Conservation (phyloP, 495 filamentous ascomycete species). For the Aspergillus mulundensis region DNA sequence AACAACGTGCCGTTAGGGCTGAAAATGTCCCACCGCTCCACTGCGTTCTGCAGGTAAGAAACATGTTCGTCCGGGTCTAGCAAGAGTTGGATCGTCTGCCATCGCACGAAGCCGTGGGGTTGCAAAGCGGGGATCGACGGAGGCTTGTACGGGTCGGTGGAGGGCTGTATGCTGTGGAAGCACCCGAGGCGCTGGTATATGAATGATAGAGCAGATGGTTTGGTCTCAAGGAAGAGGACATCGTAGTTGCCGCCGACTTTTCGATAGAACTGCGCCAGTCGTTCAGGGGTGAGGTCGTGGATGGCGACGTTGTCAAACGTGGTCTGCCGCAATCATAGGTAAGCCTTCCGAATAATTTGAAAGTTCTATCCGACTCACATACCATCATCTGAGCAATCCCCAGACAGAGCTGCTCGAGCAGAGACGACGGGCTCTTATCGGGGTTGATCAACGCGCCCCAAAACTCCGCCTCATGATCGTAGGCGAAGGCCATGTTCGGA, state of each 20-base stretch:
- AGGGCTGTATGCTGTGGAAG: slow-evolving; percentile 71
- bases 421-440: slow-evolving; percentile 70
- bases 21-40: slow-evolving; percentile 67
- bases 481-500: slow-evolving; percentile 31
- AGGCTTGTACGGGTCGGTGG: slow-evolving; percentile 63
- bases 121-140: slow-evolving; percentile 82
- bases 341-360: background rate
- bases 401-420: slow-evolving; percentile 72
- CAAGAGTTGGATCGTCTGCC: slow-evolving; percentile 90
- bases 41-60: slow-evolving; percentile 75
- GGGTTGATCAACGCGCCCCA: slow-evolving; percentile 83
- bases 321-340: slow-evolving; percentile 24
- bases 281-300: slow-evolving; percentile 67
- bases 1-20: slow-evolving; percentile 74
- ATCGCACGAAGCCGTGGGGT: slow-evolving; percentile 77
- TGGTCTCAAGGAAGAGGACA: slow-evolving; percentile 76
- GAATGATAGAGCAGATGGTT: slow-evolving; percentile 69
- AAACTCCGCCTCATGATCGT: slow-evolving; percentile 36
- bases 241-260: slow-evolving; percentile 88
- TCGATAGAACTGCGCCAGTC: slow-evolving; percentile 86
- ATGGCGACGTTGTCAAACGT: slow-evolving; percentile 63
- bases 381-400: slow-evolving; percentile 82
- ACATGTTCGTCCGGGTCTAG: slow-evolving; percentile 86
- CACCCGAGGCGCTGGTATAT: slow-evolving; percentile 92
- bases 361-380: slow-evolving; percentile 29